A percentile compares a stretch with the other conserved stretches of the same genome.
Evolutionary conservation across 352 stramenopile genomes (phyloP).

Genomic region (Globisporangium echinulatum): DNA sequence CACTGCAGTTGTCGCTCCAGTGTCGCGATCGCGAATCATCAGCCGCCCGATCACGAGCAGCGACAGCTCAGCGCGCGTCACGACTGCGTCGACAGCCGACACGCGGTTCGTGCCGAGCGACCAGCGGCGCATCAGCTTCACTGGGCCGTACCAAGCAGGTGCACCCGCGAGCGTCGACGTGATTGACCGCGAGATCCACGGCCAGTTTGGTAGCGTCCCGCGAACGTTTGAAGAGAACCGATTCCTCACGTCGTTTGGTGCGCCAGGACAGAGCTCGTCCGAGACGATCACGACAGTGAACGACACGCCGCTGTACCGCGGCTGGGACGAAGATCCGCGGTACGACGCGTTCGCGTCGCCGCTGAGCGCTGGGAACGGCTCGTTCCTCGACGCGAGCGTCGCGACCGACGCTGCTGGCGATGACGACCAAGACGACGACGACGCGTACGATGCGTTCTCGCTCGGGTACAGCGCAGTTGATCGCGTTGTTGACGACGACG

Average conservation of each 20-base stretch:
- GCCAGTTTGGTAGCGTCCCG: slow-evolving; percentile 7
- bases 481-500: slow-evolving; percentile 15
- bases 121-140: slow-evolving; percentile 10
- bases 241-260: slow-evolving; percentile 6
- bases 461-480: slow-evolving; percentile 38
- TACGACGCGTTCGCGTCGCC: slow-evolving; percentile 49
- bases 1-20: background rate
- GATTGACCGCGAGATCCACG: slow-evolving; percentile 12
- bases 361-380: slow-evolving; percentile 17
- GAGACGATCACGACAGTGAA: slow-evolving; percentile 11
- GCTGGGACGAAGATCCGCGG: slow-evolving; percentile 3
- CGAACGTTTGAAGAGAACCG: slow-evolving; percentile 12
- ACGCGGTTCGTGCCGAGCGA: slow-evolving; percentile 4
- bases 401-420: background rate
- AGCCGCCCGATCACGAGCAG: slow-evolving; percentile 5
- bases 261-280: slow-evolving; percentile 11
- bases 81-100: background rate
- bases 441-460: slow-evolving; percentile 43
- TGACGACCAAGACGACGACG: background rate
- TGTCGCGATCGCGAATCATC: background rate
- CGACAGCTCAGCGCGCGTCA: background rate
- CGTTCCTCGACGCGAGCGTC: slow-evolving; percentile 13
- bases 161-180: slow-evolving; percentile 1
- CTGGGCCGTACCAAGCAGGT: slow-evolving; percentile 10
- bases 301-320: slow-evolving; percentile 5